phyloP scores from a whole-genome alignment of 176 grass and related monocot genomes.

The Lolium rigidum region DNA sequence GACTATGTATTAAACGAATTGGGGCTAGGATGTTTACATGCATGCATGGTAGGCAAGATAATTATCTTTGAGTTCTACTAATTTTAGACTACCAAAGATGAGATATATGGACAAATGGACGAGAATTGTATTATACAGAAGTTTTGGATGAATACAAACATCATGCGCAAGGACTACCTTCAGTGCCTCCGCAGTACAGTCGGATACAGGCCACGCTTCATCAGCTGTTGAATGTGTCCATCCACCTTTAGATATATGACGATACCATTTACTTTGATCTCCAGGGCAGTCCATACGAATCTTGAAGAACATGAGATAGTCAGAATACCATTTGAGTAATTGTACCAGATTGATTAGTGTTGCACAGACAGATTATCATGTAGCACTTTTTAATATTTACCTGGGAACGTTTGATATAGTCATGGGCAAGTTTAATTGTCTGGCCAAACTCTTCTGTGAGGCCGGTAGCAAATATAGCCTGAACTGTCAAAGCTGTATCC shows the following conservation, averaged over 20 bases:
- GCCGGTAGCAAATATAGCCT: neutral
- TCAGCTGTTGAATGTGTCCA: slow-evolving; percentile 23
- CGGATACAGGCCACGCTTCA: slow-evolving; percentile 10
- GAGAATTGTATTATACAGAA: neutral
- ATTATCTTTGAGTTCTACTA: neutral
- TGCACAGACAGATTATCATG: neutral
- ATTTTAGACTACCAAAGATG: neutral
- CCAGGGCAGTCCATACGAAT: slow-evolving; percentile 2
- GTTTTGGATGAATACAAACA: slow-evolving; percentile 19
- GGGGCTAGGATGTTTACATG: neutral
- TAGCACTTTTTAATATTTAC: neutral
- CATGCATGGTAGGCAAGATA: neutral
- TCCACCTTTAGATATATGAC: slow-evolving; percentile 19
- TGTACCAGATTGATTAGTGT: neutral
- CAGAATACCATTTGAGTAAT: neutral
- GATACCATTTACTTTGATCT: slow-evolving; percentile 12
- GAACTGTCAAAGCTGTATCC: slow-evolving; percentile 23
- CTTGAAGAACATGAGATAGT: neutral
- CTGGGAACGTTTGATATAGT: slow-evolving; percentile 1
- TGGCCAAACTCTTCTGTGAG: slow-evolving; percentile 4
- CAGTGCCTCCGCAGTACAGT: slow-evolving; percentile 6
- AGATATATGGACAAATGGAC: neutral
- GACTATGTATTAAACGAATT: neutral
- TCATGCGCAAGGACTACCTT: neutral
- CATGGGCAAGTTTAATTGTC: slow-evolving; percentile 1